Percentiles rank a stretch among this genome's conserved stretches.
phyloP scores from a whole-genome alignment of 495 filamentous ascomycete species.

The Xylaria flabelliformis region DNA sequence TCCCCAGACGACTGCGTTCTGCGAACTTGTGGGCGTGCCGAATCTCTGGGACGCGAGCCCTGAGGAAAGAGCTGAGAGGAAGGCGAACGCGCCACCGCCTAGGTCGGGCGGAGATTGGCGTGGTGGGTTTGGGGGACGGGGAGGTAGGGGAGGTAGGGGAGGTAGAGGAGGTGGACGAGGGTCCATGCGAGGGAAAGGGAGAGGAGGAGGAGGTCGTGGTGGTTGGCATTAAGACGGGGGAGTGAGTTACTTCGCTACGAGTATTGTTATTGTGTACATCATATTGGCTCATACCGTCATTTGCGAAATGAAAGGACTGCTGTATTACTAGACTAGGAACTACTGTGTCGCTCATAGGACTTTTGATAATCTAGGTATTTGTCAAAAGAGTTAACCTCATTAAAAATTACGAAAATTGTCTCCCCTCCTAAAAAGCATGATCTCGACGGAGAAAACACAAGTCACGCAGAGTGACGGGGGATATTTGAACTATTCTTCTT shows the following conservation, averaged over 20 bases:
- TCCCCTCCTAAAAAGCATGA: slow-evolving; percentile 57
- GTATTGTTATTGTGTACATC: not conserved
- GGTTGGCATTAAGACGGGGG: not conserved
- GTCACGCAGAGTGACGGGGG: slow-evolving; percentile 58
- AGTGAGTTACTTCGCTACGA: not conserved
- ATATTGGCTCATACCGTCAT: not conserved
- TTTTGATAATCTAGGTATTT: not conserved
- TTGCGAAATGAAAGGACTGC: not conserved
- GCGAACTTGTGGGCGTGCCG: slow-evolving; percentile 73
- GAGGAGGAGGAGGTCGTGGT: slow-evolving; percentile 33
- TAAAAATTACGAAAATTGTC: slow-evolving; percentile 34
- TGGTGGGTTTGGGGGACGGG: slow-evolving; percentile 37
- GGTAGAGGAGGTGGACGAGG: slow-evolving; percentile 48
- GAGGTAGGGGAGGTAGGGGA: slow-evolving; percentile 42
- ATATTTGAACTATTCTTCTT: slow-evolving; percentile 54
- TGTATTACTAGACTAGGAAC: slow-evolving; percentile 21
- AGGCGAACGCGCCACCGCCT: slow-evolving; percentile 46
- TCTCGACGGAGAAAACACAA: slow-evolving; percentile 44
- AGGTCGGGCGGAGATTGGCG: slow-evolving; percentile 36
- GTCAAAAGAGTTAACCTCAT: not conserved
- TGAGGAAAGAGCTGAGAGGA: slow-evolving; percentile 67
- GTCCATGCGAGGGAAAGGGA: slow-evolving; percentile 39
- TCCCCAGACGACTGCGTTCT: slow-evolving; percentile 80
- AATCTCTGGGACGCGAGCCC: slow-evolving; percentile 77
- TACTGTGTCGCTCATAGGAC: not conserved